Percentiles rank a stretch among this genome's conserved stretches.
These are phyloP conservation scores for Bruguiera sexangula DNA, from an alignment of 345 rosid species.

Conservation along the genomic window DNA sequence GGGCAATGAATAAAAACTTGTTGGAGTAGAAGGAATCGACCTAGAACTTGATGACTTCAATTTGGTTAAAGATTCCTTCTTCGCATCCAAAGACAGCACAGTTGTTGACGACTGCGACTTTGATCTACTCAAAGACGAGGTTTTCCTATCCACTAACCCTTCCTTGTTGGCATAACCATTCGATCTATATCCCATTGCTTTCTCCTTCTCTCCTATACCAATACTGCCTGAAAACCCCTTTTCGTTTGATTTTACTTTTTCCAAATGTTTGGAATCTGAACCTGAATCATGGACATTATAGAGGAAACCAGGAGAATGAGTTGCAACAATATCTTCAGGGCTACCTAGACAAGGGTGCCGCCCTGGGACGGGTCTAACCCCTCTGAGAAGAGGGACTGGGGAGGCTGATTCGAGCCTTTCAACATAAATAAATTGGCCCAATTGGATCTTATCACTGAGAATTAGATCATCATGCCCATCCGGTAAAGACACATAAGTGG, in stretches of 20 bases:
- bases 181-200: constrained; percentile 36
- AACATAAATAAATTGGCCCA: constrained; percentile 95
- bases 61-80: constrained; percentile 53
- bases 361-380: constrained; percentile 96
- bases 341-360: constrained; percentile 87
- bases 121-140: constrained; percentile 38
- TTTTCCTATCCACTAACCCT: constrained; percentile 41
- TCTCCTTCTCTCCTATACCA: constrained; percentile 48
- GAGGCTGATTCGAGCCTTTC: constrained; percentile 89
- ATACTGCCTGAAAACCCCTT: constrained; percentile 30
- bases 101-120: constrained; percentile 52
- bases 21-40: constrained; percentile 83
- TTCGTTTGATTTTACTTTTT: constrained; percentile 43
- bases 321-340: constrained; percentile 94
- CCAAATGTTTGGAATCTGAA: constrained; percentile 41
- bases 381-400: constrained; percentile 85
- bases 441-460: constrained; percentile 87
- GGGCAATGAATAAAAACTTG: constrained; percentile 85
- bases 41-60: constrained; percentile 56
- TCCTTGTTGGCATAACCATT: constrained; percentile 48
- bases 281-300: constrained; percentile 32
- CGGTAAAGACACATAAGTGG: constrained; percentile 87
- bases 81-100: constrained; percentile 51
- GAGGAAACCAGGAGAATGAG: constrained; percentile 71
- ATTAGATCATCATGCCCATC: constrained; percentile 95